These are phyloP conservation scores for Arctostaphylos glauca DNA, from an alignment of 148 eudicot species.

Conservation along the genomic window DNA sequence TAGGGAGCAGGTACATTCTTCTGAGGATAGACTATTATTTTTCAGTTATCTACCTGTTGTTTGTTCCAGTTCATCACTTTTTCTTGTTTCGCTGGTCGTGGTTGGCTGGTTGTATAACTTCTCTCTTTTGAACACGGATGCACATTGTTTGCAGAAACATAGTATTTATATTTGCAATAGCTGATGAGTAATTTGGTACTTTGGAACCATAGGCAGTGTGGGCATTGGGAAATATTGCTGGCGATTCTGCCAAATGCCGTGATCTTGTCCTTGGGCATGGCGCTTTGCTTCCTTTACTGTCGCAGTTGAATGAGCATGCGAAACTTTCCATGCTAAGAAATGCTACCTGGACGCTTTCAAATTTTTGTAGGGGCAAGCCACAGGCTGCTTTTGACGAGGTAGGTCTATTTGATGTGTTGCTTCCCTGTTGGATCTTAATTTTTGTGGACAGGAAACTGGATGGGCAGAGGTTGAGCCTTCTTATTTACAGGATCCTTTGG, in stretches of 20 bases:
- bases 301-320: conserved; percentile 47
- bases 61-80: background rate
- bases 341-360: conserved; percentile 61
- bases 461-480: background rate
- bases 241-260: conserved; percentile 55
- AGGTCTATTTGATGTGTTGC: background rate
- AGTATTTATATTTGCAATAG: background rate
- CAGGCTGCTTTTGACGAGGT: conserved; percentile 51
- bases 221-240: conserved; percentile 66
- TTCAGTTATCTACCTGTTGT: background rate
- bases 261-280: conserved; percentile 53
- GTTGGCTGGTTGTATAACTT: background rate
- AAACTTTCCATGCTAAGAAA: conserved; percentile 53
- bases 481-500: background rate
- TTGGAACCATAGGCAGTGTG: conserved; percentile 44
- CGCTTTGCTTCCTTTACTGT: conserved; percentile 44
- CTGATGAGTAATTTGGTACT: background rate
- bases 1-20: conserved; percentile 40
- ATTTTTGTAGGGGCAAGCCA: conserved; percentile 53
- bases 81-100: background rate
- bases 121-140: background rate
- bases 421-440: background rate
- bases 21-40: background rate
- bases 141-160: background rate
- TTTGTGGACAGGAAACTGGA: background rate